Percentiles rank a stretch among this genome's conserved stretches.
phyloP scores from a whole-genome alignment of 106 monocot genomes.

The Triglochin maritima region DNA sequence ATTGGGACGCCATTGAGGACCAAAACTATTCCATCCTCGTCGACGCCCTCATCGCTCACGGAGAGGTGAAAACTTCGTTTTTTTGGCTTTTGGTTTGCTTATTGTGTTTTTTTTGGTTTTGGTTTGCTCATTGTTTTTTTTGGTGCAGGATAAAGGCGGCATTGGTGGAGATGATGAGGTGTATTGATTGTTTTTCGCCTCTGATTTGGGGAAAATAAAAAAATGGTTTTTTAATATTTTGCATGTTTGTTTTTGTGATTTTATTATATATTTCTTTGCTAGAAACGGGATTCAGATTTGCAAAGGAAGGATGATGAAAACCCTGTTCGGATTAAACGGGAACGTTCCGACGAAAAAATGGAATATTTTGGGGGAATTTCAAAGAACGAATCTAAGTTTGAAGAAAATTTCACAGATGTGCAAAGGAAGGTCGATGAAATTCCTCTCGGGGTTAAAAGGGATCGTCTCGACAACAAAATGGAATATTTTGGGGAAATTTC shows the following conservation, averaged over 20 bases:
- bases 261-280: conserved; percentile 1
- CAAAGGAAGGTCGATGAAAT: too few relatives aligned
- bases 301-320: too few relatives aligned
- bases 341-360: conserved; percentile 8
- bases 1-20: conserved; percentile 65
- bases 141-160: conserved; percentile 6
- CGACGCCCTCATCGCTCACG: conserved; percentile 37
- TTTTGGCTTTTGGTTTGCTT: not conserved
- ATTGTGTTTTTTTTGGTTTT: not conserved
- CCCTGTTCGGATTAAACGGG: conserved; percentile 12
- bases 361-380: not conserved
- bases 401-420: too few relatives aligned
- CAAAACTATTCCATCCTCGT: conserved; percentile 51
- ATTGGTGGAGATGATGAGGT: conserved; percentile 3
- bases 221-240: too few relatives aligned
- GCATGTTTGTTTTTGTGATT: not conserved
- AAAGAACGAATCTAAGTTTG: conserved; percentile 9
- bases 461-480: conserved; percentile 8
- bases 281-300: too few relatives aligned
- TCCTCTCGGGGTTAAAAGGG: conserved; percentile 13
- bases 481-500: not conserved
- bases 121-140: not conserved
- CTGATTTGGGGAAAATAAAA: too few relatives aligned
- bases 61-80: conserved; percentile 19
- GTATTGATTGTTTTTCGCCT: not conserved